phyloP scores from a whole-genome alignment of 306 rosid species.

The Casuarina cunninghamiana region DNA sequence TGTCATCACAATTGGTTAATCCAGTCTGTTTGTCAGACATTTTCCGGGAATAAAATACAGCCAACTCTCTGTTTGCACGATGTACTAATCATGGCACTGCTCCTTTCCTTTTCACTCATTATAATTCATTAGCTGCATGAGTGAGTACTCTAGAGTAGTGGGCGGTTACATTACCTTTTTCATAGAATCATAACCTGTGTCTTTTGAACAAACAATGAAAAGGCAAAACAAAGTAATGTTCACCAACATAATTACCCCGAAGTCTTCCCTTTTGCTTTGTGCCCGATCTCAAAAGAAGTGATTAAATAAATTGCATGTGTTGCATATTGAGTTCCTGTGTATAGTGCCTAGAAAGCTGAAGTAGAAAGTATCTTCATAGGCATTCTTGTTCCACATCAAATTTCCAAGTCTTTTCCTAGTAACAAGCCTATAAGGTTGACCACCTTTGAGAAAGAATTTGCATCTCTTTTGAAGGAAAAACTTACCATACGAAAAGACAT shows the following conservation, averaged over 20 bases:
- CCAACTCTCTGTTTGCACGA: background rate
- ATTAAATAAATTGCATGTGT: background rate
- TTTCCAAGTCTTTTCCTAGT: background rate
- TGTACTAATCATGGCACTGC: background rate
- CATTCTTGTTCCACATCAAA: background rate
- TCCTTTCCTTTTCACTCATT: conserved; percentile 1
- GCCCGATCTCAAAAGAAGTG: background rate
- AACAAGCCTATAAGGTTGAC: background rate
- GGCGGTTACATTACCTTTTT: background rate
- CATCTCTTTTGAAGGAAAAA: background rate
- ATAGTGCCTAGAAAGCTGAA: background rate
- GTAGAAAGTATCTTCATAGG: background rate
- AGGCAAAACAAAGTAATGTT: background rate
- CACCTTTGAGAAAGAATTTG: background rate
- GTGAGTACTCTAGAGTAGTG: background rate
- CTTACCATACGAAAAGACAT: too few relatives aligned
- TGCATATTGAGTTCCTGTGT: background rate
- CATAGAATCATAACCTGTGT: background rate
- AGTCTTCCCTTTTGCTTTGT: background rate
- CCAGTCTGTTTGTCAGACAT: background rate
- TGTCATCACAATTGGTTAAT: background rate
- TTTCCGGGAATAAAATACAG: background rate
- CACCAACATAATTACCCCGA: background rate
- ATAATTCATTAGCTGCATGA: background rate
- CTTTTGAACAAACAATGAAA: background rate